Evolutionary conservation across 495 filamentous ascomycete genomes (phyloP).

Genomic region (Aspergillus indologenus): DNA sequence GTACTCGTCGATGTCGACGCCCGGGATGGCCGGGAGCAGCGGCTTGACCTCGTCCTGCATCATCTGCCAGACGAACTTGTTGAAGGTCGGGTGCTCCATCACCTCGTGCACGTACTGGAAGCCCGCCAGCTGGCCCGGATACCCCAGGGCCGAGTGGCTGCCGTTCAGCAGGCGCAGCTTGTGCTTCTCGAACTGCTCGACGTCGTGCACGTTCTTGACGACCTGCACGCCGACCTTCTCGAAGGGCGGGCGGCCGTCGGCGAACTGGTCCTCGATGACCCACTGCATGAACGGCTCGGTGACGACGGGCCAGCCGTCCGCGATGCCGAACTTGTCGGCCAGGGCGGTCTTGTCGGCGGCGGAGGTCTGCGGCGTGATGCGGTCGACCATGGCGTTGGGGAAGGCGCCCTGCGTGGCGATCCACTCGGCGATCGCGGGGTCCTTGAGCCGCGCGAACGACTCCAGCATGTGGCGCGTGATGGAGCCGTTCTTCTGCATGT

Average conservation of each 20-base stretch:
- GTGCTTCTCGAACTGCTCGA: slow-evolving; percentile 50
- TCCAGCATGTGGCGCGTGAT: slow-evolving; percentile 49
- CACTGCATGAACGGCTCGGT: slow-evolving; percentile 52
- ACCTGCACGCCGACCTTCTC: slow-evolving; percentile 47
- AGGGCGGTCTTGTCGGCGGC: slow-evolving; percentile 36
- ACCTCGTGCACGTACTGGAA: slow-evolving; percentile 49
- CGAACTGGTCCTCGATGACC: slow-evolving; percentile 49
- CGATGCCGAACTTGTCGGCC: slow-evolving; percentile 37
- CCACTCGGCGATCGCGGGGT: slow-evolving; percentile 45
- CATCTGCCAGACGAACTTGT: slow-evolving; percentile 45
- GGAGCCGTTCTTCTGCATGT: slow-evolving; percentile 52
- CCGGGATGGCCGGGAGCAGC: slow-evolving; percentile 40
- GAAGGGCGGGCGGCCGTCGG: slow-evolving; percentile 44
- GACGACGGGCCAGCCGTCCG: slow-evolving; percentile 47
- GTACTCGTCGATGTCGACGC: slow-evolving; percentile 46
- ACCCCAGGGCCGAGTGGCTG: slow-evolving; percentile 45
- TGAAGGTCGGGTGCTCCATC: slow-evolving; percentile 38
- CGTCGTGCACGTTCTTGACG: slow-evolving; percentile 42
- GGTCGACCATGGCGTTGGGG: slow-evolving; percentile 52
- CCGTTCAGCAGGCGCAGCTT: slow-evolving; percentile 50
- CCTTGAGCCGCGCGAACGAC: slow-evolving; percentile 40
- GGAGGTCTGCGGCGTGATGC: slow-evolving; percentile 47
- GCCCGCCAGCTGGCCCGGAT: slow-evolving; percentile 44
- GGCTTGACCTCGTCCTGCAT: slow-evolving; percentile 52
- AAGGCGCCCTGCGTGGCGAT: slow-evolving; percentile 41